Base-by-base conservation (phyloP, 345 rosid genomes). In the Boechera retrofracta region DNA sequence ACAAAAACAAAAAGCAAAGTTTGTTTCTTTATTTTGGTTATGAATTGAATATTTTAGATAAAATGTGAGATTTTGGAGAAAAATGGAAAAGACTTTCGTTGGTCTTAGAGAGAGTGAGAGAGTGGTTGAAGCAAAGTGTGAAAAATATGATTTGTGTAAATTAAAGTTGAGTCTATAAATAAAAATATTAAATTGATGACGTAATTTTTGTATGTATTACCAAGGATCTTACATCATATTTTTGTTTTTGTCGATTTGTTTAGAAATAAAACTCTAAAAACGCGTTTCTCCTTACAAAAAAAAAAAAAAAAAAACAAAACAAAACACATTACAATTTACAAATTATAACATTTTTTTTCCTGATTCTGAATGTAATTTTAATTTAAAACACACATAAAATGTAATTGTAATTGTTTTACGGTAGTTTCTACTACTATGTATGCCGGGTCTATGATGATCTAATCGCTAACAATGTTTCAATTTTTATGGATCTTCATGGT, bases 121-220 rank as follows among this genome's bases (percentile, higher is more conserved):
- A 77, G 81, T 78, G 1, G 81, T 72, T 78, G 77, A 58, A 72
- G 69, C 63, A 72, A 78, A 65, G 81, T 78, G 77, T 78, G 81
- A 77, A 77, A 45, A 26, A 48, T 77, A 77, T 77, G 77, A 78
- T 1, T 49, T 72, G 68, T 48, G 54, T 78, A 7, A 78, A 78
- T 78, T 72, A 78, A 78, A 78, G 81, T 65, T 48, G 61, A 13
- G 57, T 60, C 3, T 57, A 44, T 12, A 13, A 44, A 12, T 42
- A 11, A 42, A 12, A 42, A 42, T 21, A 21, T 44, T 45, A 66
- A 66, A 29, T 45, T 57, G 53, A 3, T 58, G 67, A 67, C 73
- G 47, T 49, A 39, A 13, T 28, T 35, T 35, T 24, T 45, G 66
- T 5, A 18, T 24, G 49, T 65, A 52, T 52, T 52, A 8, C 9